Evolutionary conservation across 1,139 yeast genomes (phyloP).

Genomic region (Eremothecium sinecaudum): DNA sequence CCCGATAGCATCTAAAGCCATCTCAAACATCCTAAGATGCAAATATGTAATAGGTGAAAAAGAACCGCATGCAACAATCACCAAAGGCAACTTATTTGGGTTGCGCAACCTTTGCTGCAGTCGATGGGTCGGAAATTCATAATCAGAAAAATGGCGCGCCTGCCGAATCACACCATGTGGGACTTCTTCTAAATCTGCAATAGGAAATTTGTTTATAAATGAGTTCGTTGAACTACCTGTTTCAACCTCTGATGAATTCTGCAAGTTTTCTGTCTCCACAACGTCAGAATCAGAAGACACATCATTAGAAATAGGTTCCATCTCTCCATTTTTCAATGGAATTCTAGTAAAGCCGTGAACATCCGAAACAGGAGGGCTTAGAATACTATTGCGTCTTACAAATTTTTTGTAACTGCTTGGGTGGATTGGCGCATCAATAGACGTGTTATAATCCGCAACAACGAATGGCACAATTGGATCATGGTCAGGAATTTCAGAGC

Average conservation of each 20-base stretch:
- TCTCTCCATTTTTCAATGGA: conserved; percentile 37
- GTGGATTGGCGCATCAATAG: conserved; percentile 66
- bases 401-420: conserved; percentile 31
- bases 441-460: conserved; percentile 61
- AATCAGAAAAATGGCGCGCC: conserved; percentile 56
- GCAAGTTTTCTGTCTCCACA: conserved; percentile 6
- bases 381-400: conserved; percentile 8
- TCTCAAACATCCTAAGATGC: conserved; percentile 94
- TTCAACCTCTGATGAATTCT: conserved; percentile 3
- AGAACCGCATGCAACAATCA: conserved; percentile 94
- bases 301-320: conserved; percentile 39
- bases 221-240: conserved; percentile 2
- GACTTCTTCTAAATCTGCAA: conserved; percentile 92
- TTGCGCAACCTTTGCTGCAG: conserved; percentile 64
- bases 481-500: conserved; percentile 62
- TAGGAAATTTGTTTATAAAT: conserved; percentile 52
- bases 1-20: conserved; percentile 91
- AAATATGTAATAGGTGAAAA: conserved; percentile 92
- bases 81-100: conserved; percentile 76
- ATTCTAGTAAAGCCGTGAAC: conserved; percentile 18
- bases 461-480: conserved; percentile 70
- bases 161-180: conserved; percentile 90
- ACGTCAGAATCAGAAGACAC: conserved; percentile 29
- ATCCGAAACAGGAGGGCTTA: conserved; percentile 1
- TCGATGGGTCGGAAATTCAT: conserved; percentile 79